Base-by-base conservation (phyloP, 23 red algal genomes). In the Gracilaria gracilis region DNA sequence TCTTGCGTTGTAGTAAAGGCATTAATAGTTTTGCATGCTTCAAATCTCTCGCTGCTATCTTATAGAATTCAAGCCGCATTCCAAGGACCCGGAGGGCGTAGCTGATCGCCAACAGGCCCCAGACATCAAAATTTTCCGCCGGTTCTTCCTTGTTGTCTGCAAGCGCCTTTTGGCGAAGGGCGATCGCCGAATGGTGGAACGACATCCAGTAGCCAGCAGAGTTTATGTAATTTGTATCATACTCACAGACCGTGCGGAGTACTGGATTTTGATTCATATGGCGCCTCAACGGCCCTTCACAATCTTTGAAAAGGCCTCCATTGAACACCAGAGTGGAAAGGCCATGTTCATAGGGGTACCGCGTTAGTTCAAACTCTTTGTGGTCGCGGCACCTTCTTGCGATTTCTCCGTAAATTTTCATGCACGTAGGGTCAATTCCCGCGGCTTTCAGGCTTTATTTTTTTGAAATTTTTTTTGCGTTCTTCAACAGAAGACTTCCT, bases 141-240 rank as follows among this genome's bases (percentile, higher is more conserved):
- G 50, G 40, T 11, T 46, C 40, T n/a, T 77, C 42, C 12, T 77
- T 77, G 9, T 28, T 50, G 5, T 1, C 72, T 5, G 4, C 72
- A 2, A 77, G 31, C 9, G 72, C 4, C 72, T 77, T 23, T 28
- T 46, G 7, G 16, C 38, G 21, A 4, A 15, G 39, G 21, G 1
- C 12, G 12, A 50, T 14, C 2, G 72, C 39, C 19, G 42, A 13
- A 0, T 77, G 12, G 27, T 77, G 72, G 9, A 77, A 50, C 9
- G 42, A 8, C 9, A 50, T 0, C 72, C 72, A 77, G 25, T 77
- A 77, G 9, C 72, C 72, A 0, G 72, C 4, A 2, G 72, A 40
- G 42, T 48, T 77, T 6, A 48, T 28, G 46, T 77, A 77, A 20
- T 77, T 77, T 15, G 72, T 42, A 15, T 77, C 72, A 20, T 77